Evolutionary conservation across 495 filamentous ascomycete species (phyloP), one percentile per base, ranked within the genome.

Genomic region (Xylaria scruposa): DNA sequence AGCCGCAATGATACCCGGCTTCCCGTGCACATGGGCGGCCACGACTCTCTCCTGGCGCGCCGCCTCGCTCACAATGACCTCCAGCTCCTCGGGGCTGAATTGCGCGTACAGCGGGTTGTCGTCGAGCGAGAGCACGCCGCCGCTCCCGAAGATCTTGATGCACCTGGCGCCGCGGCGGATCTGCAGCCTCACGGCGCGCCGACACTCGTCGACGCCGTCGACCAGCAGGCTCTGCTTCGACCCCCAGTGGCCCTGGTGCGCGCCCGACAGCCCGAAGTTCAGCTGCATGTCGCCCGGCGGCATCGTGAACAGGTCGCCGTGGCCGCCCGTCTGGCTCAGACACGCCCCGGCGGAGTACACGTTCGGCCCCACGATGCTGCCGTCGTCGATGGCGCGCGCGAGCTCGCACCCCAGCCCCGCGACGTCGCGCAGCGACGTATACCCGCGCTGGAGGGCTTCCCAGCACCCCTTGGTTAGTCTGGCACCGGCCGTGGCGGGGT

Each of bases 381-480:
- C 86, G 53, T 85, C 83, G 44, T 81, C 74, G 42, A 89, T 80
- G 13, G 84, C 86, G 33, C 74, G 73, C 12, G 75, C 66, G 0
- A 88, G 61, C 63, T 88, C 81, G 56, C 81, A 80, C 2, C 80
- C 86, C 59, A 69, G 79, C 7, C 86, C 85, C 3, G 81, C 86
- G 5, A 86, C 71, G 70, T 88, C 86, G 33, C 86, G 82, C 3
- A 87, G 70, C 31, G 86, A 87, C n/a, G 86, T 88, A 73, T 84
- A 87, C 0, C 86, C 87, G 1, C 84, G 79, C 76, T 85, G 79
- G 5, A 88, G 67, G 0, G 84, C 80, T 59, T 78, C 80, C 71
- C 78, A 80, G 60, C 83, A 79, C 40, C 84, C 81, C 12, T 75
- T 77, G 0, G 83, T 78, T 24, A 78, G 76, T 0, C 83, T 78